phyloP scores from a whole-genome alignment of 108 stramenopile genomes.

The Mayamaea pseudoterrestris region DNA sequence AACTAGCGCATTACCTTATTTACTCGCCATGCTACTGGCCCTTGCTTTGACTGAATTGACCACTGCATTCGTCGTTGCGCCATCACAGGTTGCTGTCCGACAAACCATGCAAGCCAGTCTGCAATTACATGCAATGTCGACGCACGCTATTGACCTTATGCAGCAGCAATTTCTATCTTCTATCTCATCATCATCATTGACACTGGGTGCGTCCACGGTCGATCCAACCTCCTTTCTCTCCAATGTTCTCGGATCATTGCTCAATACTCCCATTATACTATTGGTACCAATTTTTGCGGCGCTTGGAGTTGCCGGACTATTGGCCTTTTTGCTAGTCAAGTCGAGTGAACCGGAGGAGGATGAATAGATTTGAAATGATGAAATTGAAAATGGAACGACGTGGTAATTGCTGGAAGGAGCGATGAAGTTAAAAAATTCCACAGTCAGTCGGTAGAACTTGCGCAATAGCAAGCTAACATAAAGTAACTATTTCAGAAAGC shows the following conservation, averaged over 20 bases:
- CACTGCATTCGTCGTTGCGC: not conserved
- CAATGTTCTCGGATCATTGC: constrained; percentile 40
- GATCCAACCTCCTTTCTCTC: constrained; percentile 70
- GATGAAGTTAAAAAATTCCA: too few relatives aligned
- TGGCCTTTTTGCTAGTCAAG: constrained; percentile 62
- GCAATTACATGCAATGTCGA: too few relatives aligned
- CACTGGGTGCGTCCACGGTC: constrained; percentile 37
- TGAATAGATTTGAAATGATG: constrained; percentile 8
- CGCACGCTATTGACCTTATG: too few relatives aligned
- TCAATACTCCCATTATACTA: constrained; percentile 56
- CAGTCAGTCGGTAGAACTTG: too few relatives aligned
- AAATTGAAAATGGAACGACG: too few relatives aligned
- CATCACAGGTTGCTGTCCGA: too few relatives aligned
- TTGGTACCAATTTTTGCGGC: constrained; percentile 64
- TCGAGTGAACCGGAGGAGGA: constrained; percentile 67
- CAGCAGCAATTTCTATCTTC: too few relatives aligned
- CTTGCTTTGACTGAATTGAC: not conserved
- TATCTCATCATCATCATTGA: constrained; percentile 5
- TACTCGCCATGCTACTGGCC: not conserved
- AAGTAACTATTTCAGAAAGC: too few relatives aligned
- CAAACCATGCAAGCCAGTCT: too few relatives aligned
- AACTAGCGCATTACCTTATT: too few relatives aligned
- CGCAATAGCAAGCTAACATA: too few relatives aligned
- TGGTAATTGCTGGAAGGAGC: too few relatives aligned
- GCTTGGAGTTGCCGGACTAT: constrained; percentile 39